A percentile compares a stretch with the other conserved stretches of the same genome.
phyloP scores from a whole-genome alignment of 768 basidiomycete species.

The Sporobolomyces roseus region DNA sequence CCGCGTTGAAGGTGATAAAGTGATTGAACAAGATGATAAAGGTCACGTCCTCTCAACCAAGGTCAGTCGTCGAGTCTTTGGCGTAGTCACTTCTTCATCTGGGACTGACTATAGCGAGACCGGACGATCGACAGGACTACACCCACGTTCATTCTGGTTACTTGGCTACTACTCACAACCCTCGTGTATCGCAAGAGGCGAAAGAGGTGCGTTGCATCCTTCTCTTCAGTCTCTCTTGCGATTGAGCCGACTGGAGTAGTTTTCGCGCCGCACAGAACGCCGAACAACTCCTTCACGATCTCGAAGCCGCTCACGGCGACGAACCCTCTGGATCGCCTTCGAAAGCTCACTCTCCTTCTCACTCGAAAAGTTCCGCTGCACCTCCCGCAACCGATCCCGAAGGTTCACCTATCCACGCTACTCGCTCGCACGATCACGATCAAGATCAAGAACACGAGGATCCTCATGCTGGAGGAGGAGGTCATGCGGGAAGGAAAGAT shows the following conservation, averaged over 20 bases:
- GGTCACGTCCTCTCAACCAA: conserved; percentile 18
- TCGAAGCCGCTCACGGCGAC: conserved; percentile 24
- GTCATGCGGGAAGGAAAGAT: too few species aligned
- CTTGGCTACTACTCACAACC: conserved; percentile 21
- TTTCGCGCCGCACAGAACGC: background rate
- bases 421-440: conserved; percentile 2
- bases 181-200: background rate
- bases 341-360: too few species aligned
- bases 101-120: background rate
- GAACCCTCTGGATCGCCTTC: too few species aligned
- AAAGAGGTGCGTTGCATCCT: conserved; percentile 1
- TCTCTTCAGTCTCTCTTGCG: background rate
- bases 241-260: background rate
- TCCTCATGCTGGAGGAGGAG: background rate
- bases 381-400: background rate
- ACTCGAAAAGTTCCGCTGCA: too few species aligned
- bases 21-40: conserved; percentile 10
- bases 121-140: conserved; percentile 1
- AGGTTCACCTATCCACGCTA: background rate
- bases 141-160: conserved; percentile 18
- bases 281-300: conserved; percentile 16
- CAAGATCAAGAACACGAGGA: background rate
- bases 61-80: background rate
- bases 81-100: background rate
- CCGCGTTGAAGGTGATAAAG: conserved; percentile 26